Evolutionary conservation across 2,329 filamentous ascomycete species (phyloP).

Genomic region (Blastomyces emzantsi): DNA sequence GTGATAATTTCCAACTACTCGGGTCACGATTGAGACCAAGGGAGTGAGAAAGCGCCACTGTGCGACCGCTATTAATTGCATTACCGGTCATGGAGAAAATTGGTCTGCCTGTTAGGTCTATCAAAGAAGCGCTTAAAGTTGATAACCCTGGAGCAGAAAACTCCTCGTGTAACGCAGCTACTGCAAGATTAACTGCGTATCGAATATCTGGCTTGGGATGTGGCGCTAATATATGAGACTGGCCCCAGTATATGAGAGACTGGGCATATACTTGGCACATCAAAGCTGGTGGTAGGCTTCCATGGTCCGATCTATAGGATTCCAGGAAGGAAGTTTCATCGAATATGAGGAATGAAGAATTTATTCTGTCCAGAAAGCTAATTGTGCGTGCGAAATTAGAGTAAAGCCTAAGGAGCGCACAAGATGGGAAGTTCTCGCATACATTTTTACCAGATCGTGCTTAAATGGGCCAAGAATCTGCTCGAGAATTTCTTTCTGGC

Average conservation of each 20-base stretch:
- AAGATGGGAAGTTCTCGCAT: conserved; percentile 30
- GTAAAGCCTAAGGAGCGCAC: conserved; percentile 2
- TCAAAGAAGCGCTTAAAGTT: conserved; percentile 48
- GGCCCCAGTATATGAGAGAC: conserved; percentile 50
- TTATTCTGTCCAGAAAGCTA: conserved; percentile 49
- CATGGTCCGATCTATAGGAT: conserved; percentile 38
- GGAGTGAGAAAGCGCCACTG: conserved; percentile 47
- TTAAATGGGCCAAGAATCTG: conserved; percentile 50
- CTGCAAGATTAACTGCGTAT: conserved; percentile 55
- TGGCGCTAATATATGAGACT: conserved; percentile 36
- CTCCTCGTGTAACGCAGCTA: conserved; percentile 52
- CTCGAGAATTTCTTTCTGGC: conserved; percentile 48
- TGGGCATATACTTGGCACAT: conserved; percentile 51
- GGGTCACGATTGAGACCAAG: conserved; percentile 49
- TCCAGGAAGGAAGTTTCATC: conserved; percentile 47
- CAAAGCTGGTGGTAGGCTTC: conserved; percentile 48
- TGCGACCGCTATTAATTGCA: conserved; percentile 46
- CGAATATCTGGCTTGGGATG: conserved; percentile 49
- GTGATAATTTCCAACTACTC: conserved; percentile 44
- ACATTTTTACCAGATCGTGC: conserved; percentile 45
- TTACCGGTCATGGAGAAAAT: conserved; percentile 53
- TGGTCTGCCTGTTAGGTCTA: conserved; percentile 53
- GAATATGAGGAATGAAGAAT: conserved; percentile 53
- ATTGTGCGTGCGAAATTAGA: conserved; percentile 12
- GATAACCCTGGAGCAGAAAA: conserved; percentile 51